These are phyloP conservation scores for Amphicarpaea edgeworthii DNA, from an alignment of 306 rosid genomes.

Conservation along the genomic window DNA sequence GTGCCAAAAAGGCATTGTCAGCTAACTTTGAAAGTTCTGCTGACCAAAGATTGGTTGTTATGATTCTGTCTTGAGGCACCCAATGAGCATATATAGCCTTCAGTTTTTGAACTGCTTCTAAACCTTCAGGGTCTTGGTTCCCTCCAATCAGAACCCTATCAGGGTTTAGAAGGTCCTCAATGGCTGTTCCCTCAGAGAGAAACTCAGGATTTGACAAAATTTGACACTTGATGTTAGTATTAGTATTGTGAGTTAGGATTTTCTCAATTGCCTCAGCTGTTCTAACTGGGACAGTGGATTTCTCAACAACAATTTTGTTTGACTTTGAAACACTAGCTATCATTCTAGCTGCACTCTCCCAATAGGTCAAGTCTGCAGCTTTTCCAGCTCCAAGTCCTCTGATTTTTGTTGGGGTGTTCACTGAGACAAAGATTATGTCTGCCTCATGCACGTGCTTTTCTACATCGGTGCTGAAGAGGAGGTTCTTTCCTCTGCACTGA, in stretches of 20 bases:
- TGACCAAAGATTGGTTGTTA: constrained; percentile 83
- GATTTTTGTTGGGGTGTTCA: constrained; percentile 81
- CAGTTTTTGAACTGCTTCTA: constrained; percentile 63
- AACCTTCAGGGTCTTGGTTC: constrained; percentile 64
- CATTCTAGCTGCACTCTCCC: constrained; percentile 91
- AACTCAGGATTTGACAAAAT: constrained; percentile 86
- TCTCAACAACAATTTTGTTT: constrained; percentile 82
- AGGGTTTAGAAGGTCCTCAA: constrained; percentile 73
- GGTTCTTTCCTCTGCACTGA: constrained; percentile 79
- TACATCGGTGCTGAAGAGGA: constrained; percentile 77
- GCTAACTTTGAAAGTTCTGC: constrained; percentile 87
- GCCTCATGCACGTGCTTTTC: constrained; percentile 77
- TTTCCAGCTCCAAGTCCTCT: constrained; percentile 84
- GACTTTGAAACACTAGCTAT: constrained; percentile 73
- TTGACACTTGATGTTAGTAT: constrained; percentile 63
- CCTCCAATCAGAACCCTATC: constrained; percentile 87
- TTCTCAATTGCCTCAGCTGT: constrained; percentile 84
- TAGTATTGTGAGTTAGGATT: constrained; percentile 60
- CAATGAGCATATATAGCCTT: constrained; percentile 71
- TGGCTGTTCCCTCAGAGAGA: constrained; percentile 89
- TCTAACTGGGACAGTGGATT: constrained; percentile 86
- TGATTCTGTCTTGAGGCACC: constrained; percentile 78
- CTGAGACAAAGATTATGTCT: constrained; percentile 79
- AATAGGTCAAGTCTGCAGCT: constrained; percentile 84
- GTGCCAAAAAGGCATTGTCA: constrained; percentile 84